These are phyloP conservation scores for Gastrolobium bilobum DNA, from an alignment of 306 rosid species.

Conservation along the genomic window DNA sequence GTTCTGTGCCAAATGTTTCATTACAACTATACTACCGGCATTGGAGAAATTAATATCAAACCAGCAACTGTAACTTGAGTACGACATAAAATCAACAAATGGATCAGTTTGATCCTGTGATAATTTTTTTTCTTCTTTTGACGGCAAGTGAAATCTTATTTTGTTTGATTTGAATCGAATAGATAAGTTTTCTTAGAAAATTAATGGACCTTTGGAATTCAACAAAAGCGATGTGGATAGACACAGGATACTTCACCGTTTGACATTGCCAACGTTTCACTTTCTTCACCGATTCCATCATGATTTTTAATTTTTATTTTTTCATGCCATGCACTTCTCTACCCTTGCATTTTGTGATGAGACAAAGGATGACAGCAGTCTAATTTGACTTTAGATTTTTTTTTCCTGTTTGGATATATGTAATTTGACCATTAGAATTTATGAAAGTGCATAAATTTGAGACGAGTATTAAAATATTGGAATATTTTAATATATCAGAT, in stretches of 20 bases:
- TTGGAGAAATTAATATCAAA: background rate
- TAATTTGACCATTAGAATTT: slow-evolving; percentile 41
- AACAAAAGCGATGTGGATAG: background rate
- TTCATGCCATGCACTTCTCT: slow-evolving; percentile 2
- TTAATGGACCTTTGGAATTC: slow-evolving; percentile 13
- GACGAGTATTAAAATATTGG: slow-evolving; percentile 22
- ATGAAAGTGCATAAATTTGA: slow-evolving; percentile 23
- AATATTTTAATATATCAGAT: slow-evolving; percentile 6
- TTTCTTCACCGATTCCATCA: slow-evolving; percentile 31
- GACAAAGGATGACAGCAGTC: slow-evolving; percentile 40
- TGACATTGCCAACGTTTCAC: slow-evolving; percentile 34
- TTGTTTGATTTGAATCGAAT: background rate
- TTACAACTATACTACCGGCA: background rate
- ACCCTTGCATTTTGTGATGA: slow-evolving; percentile 14
- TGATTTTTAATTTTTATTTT: background rate
- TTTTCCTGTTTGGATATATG: background rate
- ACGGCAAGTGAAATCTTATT: slow-evolving; percentile 3
- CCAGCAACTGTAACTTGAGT: background rate
- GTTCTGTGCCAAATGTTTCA: background rate
- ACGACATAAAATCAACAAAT: slow-evolving; percentile 13
- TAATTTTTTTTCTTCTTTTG: slow-evolving; percentile 12
- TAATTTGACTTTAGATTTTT: slow-evolving; percentile 36
- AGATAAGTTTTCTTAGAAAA: background rate
- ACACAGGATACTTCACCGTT: background rate
- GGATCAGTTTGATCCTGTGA: background rate